Conservation (phyloP, 495 filamentous ascomycete species). For the Trichoderma reesei region DNA sequence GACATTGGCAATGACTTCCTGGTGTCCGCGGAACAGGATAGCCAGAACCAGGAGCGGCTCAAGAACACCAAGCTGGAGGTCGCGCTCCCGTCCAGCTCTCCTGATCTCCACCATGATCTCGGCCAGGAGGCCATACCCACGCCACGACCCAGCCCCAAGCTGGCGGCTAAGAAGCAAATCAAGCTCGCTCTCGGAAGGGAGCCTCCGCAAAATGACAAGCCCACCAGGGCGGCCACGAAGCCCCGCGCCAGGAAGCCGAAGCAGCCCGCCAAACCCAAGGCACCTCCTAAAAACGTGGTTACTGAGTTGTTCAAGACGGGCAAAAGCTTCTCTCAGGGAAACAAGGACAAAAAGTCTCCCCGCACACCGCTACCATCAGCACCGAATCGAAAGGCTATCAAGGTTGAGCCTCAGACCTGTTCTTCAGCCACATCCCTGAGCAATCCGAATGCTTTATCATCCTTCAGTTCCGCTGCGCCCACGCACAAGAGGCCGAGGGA, state of each 20-base stretch:
- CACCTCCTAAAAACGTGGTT: constrained; percentile 27
- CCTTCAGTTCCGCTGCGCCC: neutral
- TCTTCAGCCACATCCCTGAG: constrained; percentile 15
- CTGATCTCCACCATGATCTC: constrained; percentile 15
- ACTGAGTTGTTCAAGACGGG: constrained; percentile 33
- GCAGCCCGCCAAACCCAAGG: constrained; percentile 16
- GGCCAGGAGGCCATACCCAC: constrained; percentile 49
- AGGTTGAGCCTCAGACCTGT: constrained; percentile 14
- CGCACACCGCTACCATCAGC: neutral
- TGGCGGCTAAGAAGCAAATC: constrained; percentile 36
- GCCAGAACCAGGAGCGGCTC: constrained; percentile 21
- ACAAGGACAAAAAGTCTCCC: neutral
- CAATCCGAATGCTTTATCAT: constrained; percentile 12
- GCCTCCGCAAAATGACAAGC: constrained; percentile 22
- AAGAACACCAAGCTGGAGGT: constrained; percentile 31
- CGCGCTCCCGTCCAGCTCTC: constrained; percentile 17
- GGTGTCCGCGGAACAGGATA: constrained; percentile 31
- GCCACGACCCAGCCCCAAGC: constrained; percentile 49
- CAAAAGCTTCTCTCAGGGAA: constrained; percentile 20
- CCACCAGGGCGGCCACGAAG: constrained; percentile 21
- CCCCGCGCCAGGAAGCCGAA: constrained; percentile 31
- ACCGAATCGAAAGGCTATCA: constrained; percentile 13
- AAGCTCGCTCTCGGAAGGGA: constrained; percentile 14
- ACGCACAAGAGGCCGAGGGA: neutral
- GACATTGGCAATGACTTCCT: constrained; percentile 32